Base-by-base conservation (phyloP, 352 stramenopile genomes). In the Phytophthora meadii region DNA sequence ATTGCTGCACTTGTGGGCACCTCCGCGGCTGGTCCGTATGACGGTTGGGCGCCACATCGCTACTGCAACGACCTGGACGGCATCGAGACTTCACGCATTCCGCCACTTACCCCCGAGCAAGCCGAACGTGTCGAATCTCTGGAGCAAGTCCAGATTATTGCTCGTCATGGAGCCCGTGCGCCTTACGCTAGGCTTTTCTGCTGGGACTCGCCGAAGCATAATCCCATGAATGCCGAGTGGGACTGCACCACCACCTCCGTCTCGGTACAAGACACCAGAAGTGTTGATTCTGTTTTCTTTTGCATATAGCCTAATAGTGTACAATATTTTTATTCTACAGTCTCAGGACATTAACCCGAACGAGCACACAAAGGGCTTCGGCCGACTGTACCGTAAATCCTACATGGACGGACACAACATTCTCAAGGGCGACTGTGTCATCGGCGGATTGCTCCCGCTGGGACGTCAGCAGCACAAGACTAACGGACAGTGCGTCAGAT, bases 91-190 rank as follows among this genome's bases (percentile, higher is more conserved):
- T 68, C 80, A 34, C 74, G 72, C 39, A 92, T 95, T 60, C 61
- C 66, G 45, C 82, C 85, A 34, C 65, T 95, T 44, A 81, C 70
- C n/a, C 30, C 70, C 6, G 71, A 89, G 50, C 85, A 93, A 58
- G 56, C 72, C 45, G 64, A 68, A 24, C 71, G 66, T n/a, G 80
- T 95, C 6, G 77, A 81, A 54, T 92, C 80, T n/a, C 70, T 95
- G 27, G 79, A 90, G 61, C 84, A 94, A 73, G 85, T 93, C 49
- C 87, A 95, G 72, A 82, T 95, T 25, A 79, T 95, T n/a, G 77
- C 84, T 17, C 84, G 88, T 8, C 88, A 95, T 48, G 88, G 88
- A 9, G 85, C 79, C 4, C 86, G 88, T 17, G 84, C 77, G 22
- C 88, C 88, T 32, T 95, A 94, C 70, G 74, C 74, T 14, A 70